A percentile compares a stretch with the other conserved stretches of the same genome.
Evolutionary conservation across 768 basidiomycete species (phyloP).

Genomic region (Pleurotus pulmonarius): DNA sequence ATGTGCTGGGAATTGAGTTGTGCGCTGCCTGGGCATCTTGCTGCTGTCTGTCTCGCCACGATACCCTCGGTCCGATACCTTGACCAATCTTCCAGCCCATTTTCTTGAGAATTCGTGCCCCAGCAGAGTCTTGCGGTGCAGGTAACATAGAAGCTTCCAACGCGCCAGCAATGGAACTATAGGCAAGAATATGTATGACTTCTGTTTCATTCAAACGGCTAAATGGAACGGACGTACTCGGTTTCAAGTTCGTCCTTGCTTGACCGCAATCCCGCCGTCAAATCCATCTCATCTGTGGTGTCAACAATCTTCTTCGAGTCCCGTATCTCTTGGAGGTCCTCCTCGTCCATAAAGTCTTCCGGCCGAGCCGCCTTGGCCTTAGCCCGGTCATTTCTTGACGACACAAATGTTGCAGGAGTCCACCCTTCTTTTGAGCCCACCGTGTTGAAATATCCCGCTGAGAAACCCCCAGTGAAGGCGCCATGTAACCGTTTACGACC

Average conservation of each 20-base stretch:
- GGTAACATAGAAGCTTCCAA: conserved; percentile 69
- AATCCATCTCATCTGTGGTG: conserved; percentile 75
- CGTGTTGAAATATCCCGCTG: conserved; percentile 94
- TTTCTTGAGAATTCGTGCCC: conserved; percentile 83
- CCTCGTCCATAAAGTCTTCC: conserved; percentile 99
- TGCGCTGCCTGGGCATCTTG: conserved; percentile 57
- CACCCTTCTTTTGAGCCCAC: conserved; percentile 99
- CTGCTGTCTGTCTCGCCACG: conserved; percentile 66
- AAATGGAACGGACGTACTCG: conserved; percentile 42
- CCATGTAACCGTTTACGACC: conserved; percentile 92
- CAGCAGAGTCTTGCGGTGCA: conserved; percentile 73
- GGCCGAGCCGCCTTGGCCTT: conserved; percentile 60
- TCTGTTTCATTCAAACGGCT: not conserved
- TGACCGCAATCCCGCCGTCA: conserved; percentile 46
- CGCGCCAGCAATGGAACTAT: conserved; percentile 58
- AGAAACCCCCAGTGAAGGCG: conserved; percentile 97
- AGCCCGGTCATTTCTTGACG: conserved; percentile 75
- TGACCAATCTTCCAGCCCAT: conserved; percentile 96
- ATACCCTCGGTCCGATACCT: conserved; percentile 88
- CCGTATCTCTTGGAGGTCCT: conserved; percentile 81
- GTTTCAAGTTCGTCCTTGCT: conserved; percentile 40
- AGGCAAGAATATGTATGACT: not conserved
- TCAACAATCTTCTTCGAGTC: conserved; percentile 75
- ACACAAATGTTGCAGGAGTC: conserved; percentile 90
- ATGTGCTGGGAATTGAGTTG: conserved; percentile 26